These are phyloP conservation scores for Taiozyma onychis DNA, from an alignment of 1,139 yeast species.

Conservation along the genomic window DNA sequence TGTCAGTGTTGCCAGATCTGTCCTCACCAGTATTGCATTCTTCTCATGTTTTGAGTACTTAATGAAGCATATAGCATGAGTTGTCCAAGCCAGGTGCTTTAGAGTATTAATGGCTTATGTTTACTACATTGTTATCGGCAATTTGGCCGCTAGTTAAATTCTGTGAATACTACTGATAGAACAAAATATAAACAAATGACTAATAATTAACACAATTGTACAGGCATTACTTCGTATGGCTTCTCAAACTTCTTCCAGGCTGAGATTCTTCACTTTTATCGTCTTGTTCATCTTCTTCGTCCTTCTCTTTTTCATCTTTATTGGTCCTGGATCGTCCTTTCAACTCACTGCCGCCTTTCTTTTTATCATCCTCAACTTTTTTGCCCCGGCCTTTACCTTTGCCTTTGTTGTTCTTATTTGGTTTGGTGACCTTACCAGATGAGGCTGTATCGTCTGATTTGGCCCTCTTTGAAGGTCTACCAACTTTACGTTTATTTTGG, in stretches of 20 bases:
- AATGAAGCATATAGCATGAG: constrained; percentile 44
- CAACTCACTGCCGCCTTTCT: not conserved
- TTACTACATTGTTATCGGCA: not conserved
- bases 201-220: not conserved
- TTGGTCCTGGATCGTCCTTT: not conserved
- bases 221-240: constrained; percentile 6
- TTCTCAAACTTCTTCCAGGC: constrained; percentile 5
- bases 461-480: constrained; percentile 4
- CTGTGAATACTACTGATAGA: not conserved
- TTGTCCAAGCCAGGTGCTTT: not conserved
- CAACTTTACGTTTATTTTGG: not conserved
- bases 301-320: not conserved
- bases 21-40: constrained; percentile 69
- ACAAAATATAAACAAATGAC: not conserved
- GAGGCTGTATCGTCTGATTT: not conserved
- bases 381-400: constrained; percentile 1
- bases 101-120: not conserved
- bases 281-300: not conserved
- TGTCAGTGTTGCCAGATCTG: constrained; percentile 64
- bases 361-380: not conserved
- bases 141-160: not conserved
- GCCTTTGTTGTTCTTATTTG: not conserved
- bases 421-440: not conserved
- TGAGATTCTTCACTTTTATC: not conserved
- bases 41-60: constrained; percentile 67